These are phyloP conservation scores for Termitomyces bulborhizus DNA, from an alignment of 768 basidiomycete genomes.

Conservation along the genomic window DNA sequence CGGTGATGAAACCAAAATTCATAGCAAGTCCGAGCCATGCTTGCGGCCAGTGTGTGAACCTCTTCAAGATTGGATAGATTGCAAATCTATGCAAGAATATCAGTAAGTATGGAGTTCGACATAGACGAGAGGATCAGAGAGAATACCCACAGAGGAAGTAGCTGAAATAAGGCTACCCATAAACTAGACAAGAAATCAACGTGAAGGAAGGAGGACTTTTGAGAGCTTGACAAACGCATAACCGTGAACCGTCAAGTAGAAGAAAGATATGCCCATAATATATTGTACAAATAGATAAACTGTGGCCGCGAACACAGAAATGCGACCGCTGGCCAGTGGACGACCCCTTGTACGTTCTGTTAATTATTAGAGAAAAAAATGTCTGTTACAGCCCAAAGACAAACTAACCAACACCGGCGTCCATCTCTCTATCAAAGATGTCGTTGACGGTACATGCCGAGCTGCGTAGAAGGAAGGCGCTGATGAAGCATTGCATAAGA, in stretches of 20 bases:
- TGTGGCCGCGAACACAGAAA: conserved; percentile 35
- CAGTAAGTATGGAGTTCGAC: background rate
- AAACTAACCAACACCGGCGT: conserved; percentile 44
- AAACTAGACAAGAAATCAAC: conserved; percentile 17
- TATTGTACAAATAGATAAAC: conserved; percentile 38
- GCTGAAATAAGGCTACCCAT: conserved; percentile 36
- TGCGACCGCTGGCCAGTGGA: conserved; percentile 43
- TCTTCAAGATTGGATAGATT: conserved; percentile 49
- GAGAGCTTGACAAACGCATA: conserved; percentile 11
- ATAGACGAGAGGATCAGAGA: background rate
- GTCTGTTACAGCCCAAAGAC: background rate
- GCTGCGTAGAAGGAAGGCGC: conserved; percentile 36
- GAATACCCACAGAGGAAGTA: conserved; percentile 36
- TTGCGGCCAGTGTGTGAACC: conserved; percentile 55
- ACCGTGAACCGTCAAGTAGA: conserved; percentile 17
- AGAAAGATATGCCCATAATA: conserved; percentile 31
- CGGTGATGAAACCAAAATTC: conserved; percentile 47
- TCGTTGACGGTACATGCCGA: conserved; percentile 54
- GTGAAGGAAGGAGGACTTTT: background rate
- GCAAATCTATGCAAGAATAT: conserved; percentile 23
- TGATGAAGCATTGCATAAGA: conserved; percentile 28
- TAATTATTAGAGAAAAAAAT: background rate
- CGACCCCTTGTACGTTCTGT: conserved; percentile 42
- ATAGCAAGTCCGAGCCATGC: conserved; percentile 56
- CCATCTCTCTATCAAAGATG: conserved; percentile 46